Percentiles rank a stretch among this genome's conserved stretches.
These are phyloP conservation scores for Aureobasidium sp. DNA, from an alignment of 2,329 filamentous ascomycete species.

Conservation along the genomic window DNA sequence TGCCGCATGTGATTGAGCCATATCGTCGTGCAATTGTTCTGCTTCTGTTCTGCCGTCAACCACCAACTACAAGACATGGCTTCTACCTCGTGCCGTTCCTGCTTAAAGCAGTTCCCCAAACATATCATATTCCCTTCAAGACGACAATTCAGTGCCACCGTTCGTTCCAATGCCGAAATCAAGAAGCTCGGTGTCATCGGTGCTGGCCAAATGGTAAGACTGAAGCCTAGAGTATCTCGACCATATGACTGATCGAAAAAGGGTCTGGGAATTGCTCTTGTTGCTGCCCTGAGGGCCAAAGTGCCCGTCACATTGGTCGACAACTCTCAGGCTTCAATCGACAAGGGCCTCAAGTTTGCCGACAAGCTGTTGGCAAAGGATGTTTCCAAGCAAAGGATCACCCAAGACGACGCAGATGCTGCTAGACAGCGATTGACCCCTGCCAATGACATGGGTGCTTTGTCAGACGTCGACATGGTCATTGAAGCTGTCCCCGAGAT, in stretches of 20 bases:
- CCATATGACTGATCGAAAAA: constrained; percentile 32
- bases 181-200: constrained; percentile 87
- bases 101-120: neutral
- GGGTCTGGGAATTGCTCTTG: constrained; percentile 92
- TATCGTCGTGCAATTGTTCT: neutral
- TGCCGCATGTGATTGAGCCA: neutral
- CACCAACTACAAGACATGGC: neutral
- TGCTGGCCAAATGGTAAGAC: constrained; percentile 80
- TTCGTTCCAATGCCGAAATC: constrained; percentile 42
- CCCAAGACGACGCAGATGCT: constrained; percentile 68
- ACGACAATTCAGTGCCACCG: constrained; percentile 56
- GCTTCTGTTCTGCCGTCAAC: neutral
- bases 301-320: constrained; percentile 84
- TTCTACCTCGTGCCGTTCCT: neutral
- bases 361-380: constrained; percentile 93
- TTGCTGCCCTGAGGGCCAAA: constrained; percentile 75
- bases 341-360: constrained; percentile 85
- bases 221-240: neutral
- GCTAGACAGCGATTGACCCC: constrained; percentile 60
- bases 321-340: constrained; percentile 69
- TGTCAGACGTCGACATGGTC: constrained; percentile 84
- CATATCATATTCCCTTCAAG: neutral
- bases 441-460: constrained; percentile 64
- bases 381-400: constrained; percentile 77
- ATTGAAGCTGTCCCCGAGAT: constrained; percentile 97